Conservation (phyloP, 768 basidiomycete genomes). For the Podaxis pistillaris region DNA sequence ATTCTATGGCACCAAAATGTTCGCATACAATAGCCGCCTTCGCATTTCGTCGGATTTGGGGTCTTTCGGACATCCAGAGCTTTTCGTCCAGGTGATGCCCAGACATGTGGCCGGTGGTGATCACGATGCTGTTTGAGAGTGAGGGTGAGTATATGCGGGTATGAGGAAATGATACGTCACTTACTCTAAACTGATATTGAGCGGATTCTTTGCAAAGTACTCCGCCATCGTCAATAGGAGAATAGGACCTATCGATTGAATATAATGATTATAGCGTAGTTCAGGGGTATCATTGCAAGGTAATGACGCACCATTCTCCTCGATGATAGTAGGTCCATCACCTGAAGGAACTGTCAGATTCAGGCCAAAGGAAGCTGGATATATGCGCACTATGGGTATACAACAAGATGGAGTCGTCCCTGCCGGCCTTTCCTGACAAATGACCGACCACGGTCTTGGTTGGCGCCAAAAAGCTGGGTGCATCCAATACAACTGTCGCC, state of each 20-base stretch:
- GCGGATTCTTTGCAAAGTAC: conserved; percentile 24
- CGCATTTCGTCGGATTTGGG: conserved; percentile 23
- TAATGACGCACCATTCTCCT: conserved; percentile 26
- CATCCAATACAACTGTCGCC: conserved; percentile 30
- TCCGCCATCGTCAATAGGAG: conserved; percentile 29
- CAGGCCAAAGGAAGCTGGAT: not conserved
- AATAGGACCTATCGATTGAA: conserved; percentile 22
- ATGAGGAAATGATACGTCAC: not conserved
- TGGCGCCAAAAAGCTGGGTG: conserved; percentile 22
- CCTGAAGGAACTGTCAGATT: conserved; percentile 16
- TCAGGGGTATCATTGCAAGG: not conserved
- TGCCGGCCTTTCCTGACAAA: conserved; percentile 19
- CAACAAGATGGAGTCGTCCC: conserved; percentile 23
- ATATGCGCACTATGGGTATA: conserved; percentile 28
- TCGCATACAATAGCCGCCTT: conserved; percentile 30
- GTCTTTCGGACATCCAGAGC: conserved; percentile 26
- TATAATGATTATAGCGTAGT: not conserved
- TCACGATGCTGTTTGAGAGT: conserved; percentile 22
- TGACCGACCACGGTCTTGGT: conserved; percentile 25
- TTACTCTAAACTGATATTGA: conserved; percentile 28
- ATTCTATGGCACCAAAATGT: conserved; percentile 30
- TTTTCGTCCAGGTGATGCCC: conserved; percentile 28
- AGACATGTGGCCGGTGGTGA: conserved; percentile 30
- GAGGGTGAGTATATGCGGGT: not conserved
- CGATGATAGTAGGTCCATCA: conserved; percentile 30